Conservation (phyloP, 1,284 basidiomycete species). For the Apiotrichum mycotoxinovorans region DNA sequence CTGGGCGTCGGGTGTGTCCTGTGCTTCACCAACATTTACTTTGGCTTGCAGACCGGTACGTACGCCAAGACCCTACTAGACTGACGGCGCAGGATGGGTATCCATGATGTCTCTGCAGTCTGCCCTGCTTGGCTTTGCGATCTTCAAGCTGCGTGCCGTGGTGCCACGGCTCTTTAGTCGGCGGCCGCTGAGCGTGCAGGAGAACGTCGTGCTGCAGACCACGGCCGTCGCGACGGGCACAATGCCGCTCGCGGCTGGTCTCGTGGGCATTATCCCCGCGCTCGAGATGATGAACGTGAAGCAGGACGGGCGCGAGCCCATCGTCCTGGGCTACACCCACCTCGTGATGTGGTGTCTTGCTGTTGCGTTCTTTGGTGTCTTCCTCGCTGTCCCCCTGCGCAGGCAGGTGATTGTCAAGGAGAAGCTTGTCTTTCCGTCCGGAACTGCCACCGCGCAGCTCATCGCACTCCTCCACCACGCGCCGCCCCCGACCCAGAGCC, state of each 20-base stretch:
- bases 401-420: constrained; percentile 96
- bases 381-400: constrained; percentile 86
- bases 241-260: constrained; percentile 89
- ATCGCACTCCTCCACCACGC: constrained; percentile 78
- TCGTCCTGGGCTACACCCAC: constrained; percentile 66
- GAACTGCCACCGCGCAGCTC: constrained; percentile 93
- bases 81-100: constrained; percentile 45
- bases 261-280: constrained; percentile 92
- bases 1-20: constrained; percentile 46
- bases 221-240: constrained; percentile 82
- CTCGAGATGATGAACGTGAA: constrained; percentile 70
- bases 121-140: constrained; percentile 81
- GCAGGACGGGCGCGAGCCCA: constrained; percentile 70
- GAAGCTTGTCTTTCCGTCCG: constrained; percentile 87
- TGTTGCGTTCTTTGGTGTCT: constrained; percentile 92
- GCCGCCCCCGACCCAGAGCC: constrained; percentile 29
- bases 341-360: constrained; percentile 66
- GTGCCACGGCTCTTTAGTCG: constrained; percentile 54
- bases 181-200: constrained; percentile 69
- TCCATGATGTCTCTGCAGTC: constrained; percentile 88
- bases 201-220: constrained; percentile 90
- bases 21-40: constrained; percentile 51
- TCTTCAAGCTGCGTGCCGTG: constrained; percentile 62
- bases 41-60: constrained; percentile 48
- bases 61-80: background rate